A percentile compares a stretch with the other conserved stretches of the same genome.
Evolutionary conservation across 1,284 basidiomycete genomes (phyloP).

Genomic region (Rhodotorula sp.): DNA sequence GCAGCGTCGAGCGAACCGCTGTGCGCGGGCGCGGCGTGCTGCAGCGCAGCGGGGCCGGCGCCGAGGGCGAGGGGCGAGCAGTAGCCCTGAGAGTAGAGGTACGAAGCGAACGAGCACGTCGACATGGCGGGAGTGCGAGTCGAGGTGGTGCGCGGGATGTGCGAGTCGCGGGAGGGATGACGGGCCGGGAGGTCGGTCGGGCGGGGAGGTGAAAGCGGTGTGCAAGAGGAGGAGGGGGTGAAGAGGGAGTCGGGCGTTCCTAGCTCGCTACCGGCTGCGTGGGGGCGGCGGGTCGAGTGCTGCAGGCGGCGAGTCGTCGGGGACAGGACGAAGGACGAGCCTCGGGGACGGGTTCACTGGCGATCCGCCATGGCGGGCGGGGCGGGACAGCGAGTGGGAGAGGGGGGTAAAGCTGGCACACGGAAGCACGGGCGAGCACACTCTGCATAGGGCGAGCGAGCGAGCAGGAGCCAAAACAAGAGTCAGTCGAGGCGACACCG

Average conservation of each 20-base stretch:
- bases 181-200: background rate
- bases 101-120: background rate
- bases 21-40: constrained; percentile 7
- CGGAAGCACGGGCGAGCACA: background rate
- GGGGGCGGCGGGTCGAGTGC: too few relatives aligned
- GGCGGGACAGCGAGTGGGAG: background rate
- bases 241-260: background rate
- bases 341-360: background rate
- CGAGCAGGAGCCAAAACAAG: too few relatives aligned
- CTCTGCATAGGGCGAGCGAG: too few relatives aligned
- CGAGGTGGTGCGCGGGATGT: background rate
- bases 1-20: constrained; percentile 19
- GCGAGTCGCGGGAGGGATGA: background rate
- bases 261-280: too few relatives aligned
- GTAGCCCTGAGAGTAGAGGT: background rate
- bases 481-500: too few relatives aligned
- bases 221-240: background rate
- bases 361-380: background rate
- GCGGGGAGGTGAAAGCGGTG: too few relatives aligned
- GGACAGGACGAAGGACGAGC: background rate
- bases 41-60: background rate
- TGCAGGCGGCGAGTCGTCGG: too few relatives aligned
- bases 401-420: background rate
- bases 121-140: background rate
- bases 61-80: background rate